These are phyloP conservation scores for Sphaerostilbella broomeana DNA, from an alignment of 2,329 filamentous ascomycete species.

Conservation along the genomic window DNA sequence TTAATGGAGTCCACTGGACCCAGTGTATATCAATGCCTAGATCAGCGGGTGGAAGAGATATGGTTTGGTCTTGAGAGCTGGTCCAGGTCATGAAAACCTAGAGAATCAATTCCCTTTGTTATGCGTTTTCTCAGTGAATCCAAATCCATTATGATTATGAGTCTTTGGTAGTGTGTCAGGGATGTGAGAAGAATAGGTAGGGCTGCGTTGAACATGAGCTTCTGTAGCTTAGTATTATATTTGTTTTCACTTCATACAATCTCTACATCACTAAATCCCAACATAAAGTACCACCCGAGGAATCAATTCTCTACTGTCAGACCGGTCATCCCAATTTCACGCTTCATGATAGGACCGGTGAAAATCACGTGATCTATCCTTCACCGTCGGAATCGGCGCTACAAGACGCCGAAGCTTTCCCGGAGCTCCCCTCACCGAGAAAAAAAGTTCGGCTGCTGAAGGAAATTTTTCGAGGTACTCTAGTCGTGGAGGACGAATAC, in stretches of 20 bases:
- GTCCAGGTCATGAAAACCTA: too few relatives aligned
- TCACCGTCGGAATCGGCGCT: constrained; percentile 24
- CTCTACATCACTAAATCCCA: too few relatives aligned
- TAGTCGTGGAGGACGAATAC: constrained; percentile 11
- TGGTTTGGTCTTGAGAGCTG: constrained; percentile 21
- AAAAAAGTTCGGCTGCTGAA: constrained; percentile 25
- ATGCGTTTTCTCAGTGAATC: too few relatives aligned
- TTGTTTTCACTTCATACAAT: too few relatives aligned
- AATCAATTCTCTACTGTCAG: too few relatives aligned
- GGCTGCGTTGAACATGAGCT: too few relatives aligned
- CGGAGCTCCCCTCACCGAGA: constrained; percentile 23
- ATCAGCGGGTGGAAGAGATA: constrained; percentile 33
- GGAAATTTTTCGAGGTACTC: constrained; percentile 25
- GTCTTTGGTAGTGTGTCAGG: too few relatives aligned
- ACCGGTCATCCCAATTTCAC: constrained; percentile 7
- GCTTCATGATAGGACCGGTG: constrained; percentile 1
- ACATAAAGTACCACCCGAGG: too few relatives aligned
- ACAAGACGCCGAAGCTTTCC: constrained; percentile 25
- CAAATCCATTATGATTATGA: too few relatives aligned
- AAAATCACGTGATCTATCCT: constrained; percentile 9
- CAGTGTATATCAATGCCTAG: constrained; percentile 39
- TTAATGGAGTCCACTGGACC: constrained; percentile 25
- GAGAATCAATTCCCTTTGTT: too few relatives aligned
- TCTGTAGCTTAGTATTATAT: too few relatives aligned
- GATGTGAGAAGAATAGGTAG: too few relatives aligned